Conservation (phyloP, 768 basidiomycete genomes). For the Lentinula edodes region DNA sequence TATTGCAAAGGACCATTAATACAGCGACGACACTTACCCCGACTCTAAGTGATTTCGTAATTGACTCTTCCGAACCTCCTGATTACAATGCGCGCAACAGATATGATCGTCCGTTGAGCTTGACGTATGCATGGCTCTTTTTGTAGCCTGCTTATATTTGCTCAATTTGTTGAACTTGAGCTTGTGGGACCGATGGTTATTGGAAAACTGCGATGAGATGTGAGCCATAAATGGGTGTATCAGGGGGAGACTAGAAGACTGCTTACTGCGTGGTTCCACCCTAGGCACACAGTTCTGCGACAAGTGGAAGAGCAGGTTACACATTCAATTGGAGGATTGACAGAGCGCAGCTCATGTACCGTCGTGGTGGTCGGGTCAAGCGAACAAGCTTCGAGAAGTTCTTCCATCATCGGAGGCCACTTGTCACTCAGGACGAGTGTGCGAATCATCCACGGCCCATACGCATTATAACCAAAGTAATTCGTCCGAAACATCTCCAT, state of each 20-base stretch:
- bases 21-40: neutral
- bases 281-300: neutral
- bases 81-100: neutral
- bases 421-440: neutral
- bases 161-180: neutral
- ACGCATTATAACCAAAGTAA: neutral
- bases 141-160: neutral
- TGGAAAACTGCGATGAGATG: neutral
- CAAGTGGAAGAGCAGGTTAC: neutral
- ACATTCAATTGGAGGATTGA: neutral
- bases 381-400: neutral
- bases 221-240: no score
- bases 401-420: neutral
- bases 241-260: neutral
- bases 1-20: neutral
- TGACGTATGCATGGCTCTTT: no score
- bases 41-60: neutral
- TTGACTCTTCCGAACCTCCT: neutral
- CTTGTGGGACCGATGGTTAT: neutral
- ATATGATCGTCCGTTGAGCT: neutral
- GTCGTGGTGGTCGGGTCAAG: neutral
- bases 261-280: neutral
- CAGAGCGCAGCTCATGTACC: neutral
- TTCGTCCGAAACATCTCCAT: neutral
- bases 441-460: neutral